Percentiles rank a stretch among this genome's conserved stretches.
These are phyloP conservation scores for Phytopythium helicoides DNA, from an alignment of 352 stramenopile genomes.

Conservation along the genomic window DNA sequence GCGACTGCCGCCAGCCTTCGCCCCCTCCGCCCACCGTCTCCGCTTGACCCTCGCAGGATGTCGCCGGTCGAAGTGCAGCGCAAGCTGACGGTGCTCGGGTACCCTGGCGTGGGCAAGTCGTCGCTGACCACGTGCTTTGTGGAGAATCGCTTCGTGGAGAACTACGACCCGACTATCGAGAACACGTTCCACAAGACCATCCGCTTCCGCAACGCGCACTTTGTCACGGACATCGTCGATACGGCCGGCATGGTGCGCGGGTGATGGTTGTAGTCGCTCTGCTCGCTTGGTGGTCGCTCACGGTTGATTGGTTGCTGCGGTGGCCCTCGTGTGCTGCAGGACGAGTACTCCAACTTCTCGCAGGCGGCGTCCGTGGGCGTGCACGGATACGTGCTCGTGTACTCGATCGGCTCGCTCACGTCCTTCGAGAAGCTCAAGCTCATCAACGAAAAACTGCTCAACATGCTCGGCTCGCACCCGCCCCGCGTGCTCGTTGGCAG, in stretches of 20 bases:
- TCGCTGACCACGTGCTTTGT: conserved; percentile 95
- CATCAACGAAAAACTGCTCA: conserved; percentile 95
- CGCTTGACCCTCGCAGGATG: background rate
- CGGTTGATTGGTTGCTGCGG: background rate
- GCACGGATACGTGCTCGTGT: conserved; percentile 95
- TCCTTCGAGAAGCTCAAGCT: conserved; percentile 94
- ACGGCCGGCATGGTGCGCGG: conserved; percentile 93
- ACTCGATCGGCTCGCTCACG: conserved; percentile 91
- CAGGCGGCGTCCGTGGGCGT: conserved; percentile 94
- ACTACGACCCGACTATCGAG: conserved; percentile 97
- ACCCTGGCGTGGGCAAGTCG: conserved; percentile 94
- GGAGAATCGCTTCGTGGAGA: conserved; percentile 89
- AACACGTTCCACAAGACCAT: conserved; percentile 97
- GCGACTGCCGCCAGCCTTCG: background rate
- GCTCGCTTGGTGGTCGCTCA: too few relatives aligned
- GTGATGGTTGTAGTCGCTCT: too few relatives aligned
- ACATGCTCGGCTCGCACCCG: conserved; percentile 91
- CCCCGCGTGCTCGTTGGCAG: conserved; percentile 94
- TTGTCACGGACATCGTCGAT: conserved; percentile 96
- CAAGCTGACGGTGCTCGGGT: conserved; percentile 95
- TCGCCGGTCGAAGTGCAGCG: conserved; percentile 91
- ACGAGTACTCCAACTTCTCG: conserved; percentile 96
- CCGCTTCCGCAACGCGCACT: conserved; percentile 95
- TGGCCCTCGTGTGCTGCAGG: conserved; percentile 34
- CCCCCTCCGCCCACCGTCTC: background rate